Evolutionary conservation across 2,329 filamentous ascomycete genomes (phyloP).

Genomic region (Fusarium piperis): DNA sequence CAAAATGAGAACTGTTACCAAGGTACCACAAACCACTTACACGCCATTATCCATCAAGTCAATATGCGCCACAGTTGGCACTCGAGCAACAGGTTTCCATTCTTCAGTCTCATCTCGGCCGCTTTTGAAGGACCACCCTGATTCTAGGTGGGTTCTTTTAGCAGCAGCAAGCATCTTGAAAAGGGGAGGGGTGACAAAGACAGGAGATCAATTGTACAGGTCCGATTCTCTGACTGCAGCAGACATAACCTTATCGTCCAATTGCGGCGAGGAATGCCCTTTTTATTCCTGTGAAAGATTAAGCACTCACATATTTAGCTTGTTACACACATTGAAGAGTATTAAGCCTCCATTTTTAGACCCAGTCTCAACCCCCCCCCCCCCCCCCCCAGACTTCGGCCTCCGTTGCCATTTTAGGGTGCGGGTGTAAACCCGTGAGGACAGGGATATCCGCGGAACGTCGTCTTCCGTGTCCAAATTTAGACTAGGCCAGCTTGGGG

Average conservation of each 20-base stretch:
- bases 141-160: background rate
- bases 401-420: background rate
- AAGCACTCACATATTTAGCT: background rate
- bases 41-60: conserved; percentile 19
- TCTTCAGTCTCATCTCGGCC: background rate
- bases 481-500: background rate
- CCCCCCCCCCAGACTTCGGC: no score
- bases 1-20: background rate
- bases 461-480: background rate
- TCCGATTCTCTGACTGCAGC: background rate
- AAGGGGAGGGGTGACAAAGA: background rate
- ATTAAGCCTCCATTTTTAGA: background rate
- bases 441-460: background rate
- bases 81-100: background rate
- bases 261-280: background rate
- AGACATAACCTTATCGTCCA: background rate
- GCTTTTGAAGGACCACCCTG: background rate
- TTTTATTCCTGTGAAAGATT: background rate
- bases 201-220: background rate
- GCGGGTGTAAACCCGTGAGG: background rate
- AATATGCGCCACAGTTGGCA: conserved; percentile 17
- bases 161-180: background rate
- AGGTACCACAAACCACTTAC: background rate
- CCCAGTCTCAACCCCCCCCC: no score
- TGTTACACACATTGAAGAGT: background rate